Conservation (phyloP, 2,329 filamentous ascomycete species). For the Alternaria conjuncta region DNA sequence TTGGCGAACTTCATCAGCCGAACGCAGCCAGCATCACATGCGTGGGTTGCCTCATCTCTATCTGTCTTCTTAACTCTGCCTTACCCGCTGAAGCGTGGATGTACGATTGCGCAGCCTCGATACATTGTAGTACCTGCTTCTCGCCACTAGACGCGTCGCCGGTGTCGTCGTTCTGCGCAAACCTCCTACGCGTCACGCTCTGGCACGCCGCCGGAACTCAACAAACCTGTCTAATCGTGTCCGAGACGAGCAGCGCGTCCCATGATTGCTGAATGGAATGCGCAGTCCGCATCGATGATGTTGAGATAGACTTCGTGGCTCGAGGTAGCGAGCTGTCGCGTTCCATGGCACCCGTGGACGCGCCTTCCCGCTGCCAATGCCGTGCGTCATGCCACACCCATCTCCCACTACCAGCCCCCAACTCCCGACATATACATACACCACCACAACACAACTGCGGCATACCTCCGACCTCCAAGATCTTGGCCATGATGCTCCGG, state of each 20-base stretch:
- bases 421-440: neutral
- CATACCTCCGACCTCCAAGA: slow-evolving; percentile 1
- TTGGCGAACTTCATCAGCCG: slow-evolving; percentile 1
- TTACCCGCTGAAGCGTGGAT: neutral
- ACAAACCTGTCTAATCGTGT: neutral
- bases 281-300: slow-evolving; percentile 2
- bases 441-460: neutral
- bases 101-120: neutral
- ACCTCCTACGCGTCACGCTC: neutral
- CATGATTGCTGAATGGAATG: too few relatives aligned
- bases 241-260: neutral
- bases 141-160: neutral
- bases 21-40: neutral
- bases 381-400: neutral
- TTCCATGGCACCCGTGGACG: slow-evolving; percentile 5
- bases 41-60: slow-evolving; percentile 1
- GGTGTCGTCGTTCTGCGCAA: neutral
- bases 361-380: slow-evolving; percentile 11
- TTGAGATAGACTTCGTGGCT: slow-evolving; percentile 14
- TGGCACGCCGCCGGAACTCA: neutral
- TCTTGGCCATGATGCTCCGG: slow-evolving; percentile 1
- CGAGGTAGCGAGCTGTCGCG: neutral
- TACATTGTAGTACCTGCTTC: neutral
- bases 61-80: neutral
- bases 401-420: neutral